Evolutionary conservation across 2,329 filamentous ascomycete genomes (phyloP).

Genomic region (Xylariales sp.): DNA sequence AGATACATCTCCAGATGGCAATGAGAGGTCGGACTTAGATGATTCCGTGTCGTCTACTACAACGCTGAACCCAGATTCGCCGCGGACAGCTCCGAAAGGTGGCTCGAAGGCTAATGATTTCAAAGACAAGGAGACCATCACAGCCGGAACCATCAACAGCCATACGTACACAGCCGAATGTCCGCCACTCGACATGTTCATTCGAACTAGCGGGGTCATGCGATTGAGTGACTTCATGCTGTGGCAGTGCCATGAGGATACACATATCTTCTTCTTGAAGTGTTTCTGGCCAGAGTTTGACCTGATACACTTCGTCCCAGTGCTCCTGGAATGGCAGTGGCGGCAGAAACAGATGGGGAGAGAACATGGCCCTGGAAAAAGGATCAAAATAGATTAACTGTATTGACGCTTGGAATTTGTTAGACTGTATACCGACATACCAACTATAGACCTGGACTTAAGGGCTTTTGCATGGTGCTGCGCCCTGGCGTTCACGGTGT

Average conservation of each 20-base stretch:
- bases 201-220: constrained; percentile 89
- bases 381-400: constrained; percentile 24
- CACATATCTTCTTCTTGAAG: constrained; percentile 86
- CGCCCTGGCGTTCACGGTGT: too few relatives aligned
- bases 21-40: constrained; percentile 43
- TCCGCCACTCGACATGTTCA: constrained; percentile 84
- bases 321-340: constrained; percentile 86
- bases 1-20: constrained; percentile 42
- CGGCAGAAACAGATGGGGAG: constrained; percentile 53
- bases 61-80: constrained; percentile 52
- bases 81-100: constrained; percentile 24
- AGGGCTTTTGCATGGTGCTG: too few relatives aligned
- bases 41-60: constrained; percentile 58
- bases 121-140: constrained; percentile 81
- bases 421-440: too few relatives aligned
- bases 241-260: constrained; percentile 93
- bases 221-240: constrained; percentile 97
- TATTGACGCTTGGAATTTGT: too few relatives aligned
- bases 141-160: constrained; percentile 70
- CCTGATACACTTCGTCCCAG: constrained; percentile 86
- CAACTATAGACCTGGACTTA: too few relatives aligned
- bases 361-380: constrained; percentile 38
- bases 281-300: constrained; percentile 96
- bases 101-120: constrained; percentile 35
- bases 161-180: constrained; percentile 85